Percentiles rank a stretch among this genome's conserved stretches.
These are phyloP conservation scores for Biscogniauxia mediterranea DNA, from an alignment of 2,329 filamentous ascomycete species.

Conservation along the genomic window DNA sequence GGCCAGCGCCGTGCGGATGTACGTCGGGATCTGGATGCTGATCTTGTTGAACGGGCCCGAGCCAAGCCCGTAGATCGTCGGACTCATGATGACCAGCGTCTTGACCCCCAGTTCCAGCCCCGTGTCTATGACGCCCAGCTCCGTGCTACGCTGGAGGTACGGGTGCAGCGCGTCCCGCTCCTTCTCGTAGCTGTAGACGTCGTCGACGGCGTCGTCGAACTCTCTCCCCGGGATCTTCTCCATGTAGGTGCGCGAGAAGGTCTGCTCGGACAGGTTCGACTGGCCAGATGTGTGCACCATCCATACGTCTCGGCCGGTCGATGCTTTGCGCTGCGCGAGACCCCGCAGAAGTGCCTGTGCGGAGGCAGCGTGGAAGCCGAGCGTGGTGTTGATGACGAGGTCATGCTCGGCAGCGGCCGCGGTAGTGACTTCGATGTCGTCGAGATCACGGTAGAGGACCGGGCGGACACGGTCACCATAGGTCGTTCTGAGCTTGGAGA, in stretches of 20 bases:
- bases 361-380: conserved; percentile 36
- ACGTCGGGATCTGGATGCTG: conserved; percentile 38
- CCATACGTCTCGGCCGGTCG: conserved; percentile 32
- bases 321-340: conserved; percentile 35
- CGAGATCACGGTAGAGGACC: conserved; percentile 22
- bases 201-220: conserved; percentile 41
- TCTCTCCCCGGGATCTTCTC: conserved; percentile 13
- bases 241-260: conserved; percentile 31
- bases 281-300: conserved; percentile 44
- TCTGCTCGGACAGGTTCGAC: conserved; percentile 43
- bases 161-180: conserved; percentile 34
- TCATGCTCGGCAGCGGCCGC: conserved; percentile 22
- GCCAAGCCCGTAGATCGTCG: conserved; percentile 46
- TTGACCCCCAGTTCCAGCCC: conserved; percentile 40
- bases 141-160: conserved; percentile 44
- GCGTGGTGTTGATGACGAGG: conserved; percentile 43
- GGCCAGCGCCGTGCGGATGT: conserved; percentile 11
- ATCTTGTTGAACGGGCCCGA: conserved; percentile 40
- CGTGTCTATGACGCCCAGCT: conserved; percentile 41
- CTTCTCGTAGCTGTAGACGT: conserved; percentile 43
- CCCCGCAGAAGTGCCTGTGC: conserved; percentile 43
- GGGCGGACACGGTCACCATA: conserved; percentile 23
- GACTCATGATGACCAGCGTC: conserved; percentile 45
- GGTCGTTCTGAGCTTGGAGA: conserved; percentile 12
- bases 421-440: conserved; percentile 21